These are phyloP conservation scores for Lachnellula occidentalis DNA, from an alignment of 2,329 filamentous ascomycete species.

Conservation along the genomic window DNA sequence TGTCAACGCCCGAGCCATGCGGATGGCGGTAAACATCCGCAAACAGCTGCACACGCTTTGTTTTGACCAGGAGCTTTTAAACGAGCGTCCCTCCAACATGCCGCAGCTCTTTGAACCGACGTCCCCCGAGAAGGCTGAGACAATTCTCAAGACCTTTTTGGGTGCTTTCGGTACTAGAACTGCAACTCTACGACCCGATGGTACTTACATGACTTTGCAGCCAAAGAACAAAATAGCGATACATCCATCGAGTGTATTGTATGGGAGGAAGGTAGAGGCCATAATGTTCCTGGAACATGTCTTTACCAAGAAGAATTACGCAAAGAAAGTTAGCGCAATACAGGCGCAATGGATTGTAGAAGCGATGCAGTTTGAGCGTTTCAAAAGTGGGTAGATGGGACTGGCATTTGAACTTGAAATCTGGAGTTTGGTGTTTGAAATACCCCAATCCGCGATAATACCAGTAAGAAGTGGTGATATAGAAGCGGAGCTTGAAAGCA, in stretches of 20 bases:
- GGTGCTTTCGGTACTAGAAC: constrained; percentile 56
- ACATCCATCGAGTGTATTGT: constrained; percentile 57
- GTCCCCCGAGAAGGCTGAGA: constrained; percentile 48
- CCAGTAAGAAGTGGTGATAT: background rate
- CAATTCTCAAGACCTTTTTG: constrained; percentile 56
- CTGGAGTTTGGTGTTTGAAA: background rate
- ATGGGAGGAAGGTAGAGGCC: constrained; percentile 58
- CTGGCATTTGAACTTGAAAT: background rate
- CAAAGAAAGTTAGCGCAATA: constrained; percentile 59
- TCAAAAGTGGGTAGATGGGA: background rate
- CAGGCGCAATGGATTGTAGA: constrained; percentile 52
- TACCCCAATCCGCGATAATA: background rate
- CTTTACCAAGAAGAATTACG: constrained; percentile 61
- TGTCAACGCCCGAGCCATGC: constrained; percentile 56
- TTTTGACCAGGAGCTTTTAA: constrained; percentile 43
- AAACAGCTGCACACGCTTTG: constrained; percentile 55
- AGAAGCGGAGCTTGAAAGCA: background rate
- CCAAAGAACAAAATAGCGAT: constrained; percentile 57
- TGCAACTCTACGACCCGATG: constrained; percentile 54
- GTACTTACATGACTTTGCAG: constrained; percentile 53
- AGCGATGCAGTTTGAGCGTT: constrained; percentile 16
- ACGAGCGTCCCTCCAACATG: constrained; percentile 39
- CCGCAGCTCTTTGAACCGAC: constrained; percentile 51
- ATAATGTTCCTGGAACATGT: constrained; percentile 66
- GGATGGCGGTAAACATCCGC: constrained; percentile 56